Base-by-base conservation (phyloP, 2,329 filamentous ascomycete species). In the Ambrosiella cleistominuta region DNA sequence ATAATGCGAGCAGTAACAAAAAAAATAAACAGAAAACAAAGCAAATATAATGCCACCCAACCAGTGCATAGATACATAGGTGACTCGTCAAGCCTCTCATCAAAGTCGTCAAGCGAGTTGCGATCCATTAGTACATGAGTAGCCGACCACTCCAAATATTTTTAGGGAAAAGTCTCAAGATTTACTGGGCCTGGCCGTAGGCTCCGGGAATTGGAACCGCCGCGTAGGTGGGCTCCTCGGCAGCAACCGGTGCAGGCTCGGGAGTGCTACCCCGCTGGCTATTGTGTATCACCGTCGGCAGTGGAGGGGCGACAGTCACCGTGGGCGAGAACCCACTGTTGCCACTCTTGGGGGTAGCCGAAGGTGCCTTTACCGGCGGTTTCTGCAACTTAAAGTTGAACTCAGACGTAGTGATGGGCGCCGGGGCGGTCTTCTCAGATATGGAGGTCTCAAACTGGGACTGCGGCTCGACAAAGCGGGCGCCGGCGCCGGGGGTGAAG, bases 181-280 rank as follows among this genome's bases (percentile, higher is more conserved):
- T 47, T 53, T 51, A 59, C 45, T 44, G 38, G 13, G 45, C 53
- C 40, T 59, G 53, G 12, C 47, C 74, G 67, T 96, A 96, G 0
- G 89, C 86, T 5, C 86, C 86, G 0, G 91, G 91, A 61, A 96
- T 95, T 0, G 90, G 88, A 38, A 96, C 91, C 19, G 84, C 74
- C 11, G 83, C 90, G 69, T 95, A 96, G 54, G 82, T 81, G 64
- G 85, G 81, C 75, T 96, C 91, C 53, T 89, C 86, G 0, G 86
- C 82, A 8, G 86, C 85, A 35, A 81, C 78, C 9, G 77, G 78
- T 15, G 82, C 82, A 7, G 52, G 27, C 8, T 15, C 27, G 11
- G 59, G 50, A 42, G 37, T 54, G 47, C 35, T 47, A n/a, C 44
- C 55, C 7, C n/a, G 42, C 13, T 38, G 35, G 27, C 27, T 7